Percentiles rank a stretch among this genome's conserved stretches.
Conservation (phyloP, 2,329 filamentous ascomycete genomes). For the Epichloe scottii region DNA sequence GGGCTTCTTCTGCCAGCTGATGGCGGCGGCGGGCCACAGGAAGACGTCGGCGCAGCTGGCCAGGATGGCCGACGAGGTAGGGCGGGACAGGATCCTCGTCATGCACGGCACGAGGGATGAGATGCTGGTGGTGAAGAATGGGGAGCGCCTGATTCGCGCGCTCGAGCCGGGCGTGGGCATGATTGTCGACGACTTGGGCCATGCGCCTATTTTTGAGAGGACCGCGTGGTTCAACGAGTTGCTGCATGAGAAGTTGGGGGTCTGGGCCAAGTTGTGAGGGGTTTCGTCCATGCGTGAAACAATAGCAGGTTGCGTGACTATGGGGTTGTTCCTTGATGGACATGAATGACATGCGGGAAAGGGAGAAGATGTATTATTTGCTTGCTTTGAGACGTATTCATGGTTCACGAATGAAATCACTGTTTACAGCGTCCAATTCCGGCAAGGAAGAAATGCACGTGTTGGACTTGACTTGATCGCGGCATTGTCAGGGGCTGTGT, state of each 20-base stretch:
- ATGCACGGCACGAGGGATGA: conserved; percentile 63
- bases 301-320: too few species aligned
- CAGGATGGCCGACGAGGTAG: conserved; percentile 54
- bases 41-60: conserved; percentile 56
- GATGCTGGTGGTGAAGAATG: conserved; percentile 68
- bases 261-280: conserved; percentile 32
- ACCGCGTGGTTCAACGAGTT: conserved; percentile 54
- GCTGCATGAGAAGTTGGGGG: conserved; percentile 43
- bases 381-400: too few species aligned
- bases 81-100: conserved; percentile 61
- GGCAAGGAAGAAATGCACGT: too few species aligned
- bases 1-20: conserved; percentile 64
- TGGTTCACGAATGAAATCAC: too few species aligned
- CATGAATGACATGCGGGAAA: too few species aligned
- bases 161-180: conserved; percentile 48
- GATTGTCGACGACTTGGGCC: conserved; percentile 60
- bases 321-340: too few species aligned
- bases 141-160: conserved; percentile 51
- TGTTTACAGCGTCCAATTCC: too few species aligned
- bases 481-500: too few species aligned
- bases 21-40: conserved; percentile 68
- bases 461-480: too few species aligned
- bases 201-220: conserved; percentile 63
- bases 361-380: too few species aligned
- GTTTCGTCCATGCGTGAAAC: not conserved